Conservation (phyloP, 2,329 filamentous ascomycete species). For the Emergomyces africanus region DNA sequence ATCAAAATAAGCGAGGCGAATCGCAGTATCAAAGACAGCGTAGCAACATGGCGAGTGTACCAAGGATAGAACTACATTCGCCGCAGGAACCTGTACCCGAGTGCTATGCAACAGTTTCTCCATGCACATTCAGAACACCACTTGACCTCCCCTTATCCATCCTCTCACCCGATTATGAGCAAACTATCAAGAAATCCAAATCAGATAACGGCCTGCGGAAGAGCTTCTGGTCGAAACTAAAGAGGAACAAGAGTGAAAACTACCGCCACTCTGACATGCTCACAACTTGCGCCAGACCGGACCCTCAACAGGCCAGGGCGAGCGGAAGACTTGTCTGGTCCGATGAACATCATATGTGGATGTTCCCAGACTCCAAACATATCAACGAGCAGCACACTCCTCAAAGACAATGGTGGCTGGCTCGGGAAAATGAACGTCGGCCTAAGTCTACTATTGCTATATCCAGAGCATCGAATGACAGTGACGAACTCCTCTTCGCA, state of each 20-base stretch:
- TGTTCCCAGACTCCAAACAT: constrained; percentile 3
- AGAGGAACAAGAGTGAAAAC: background rate
- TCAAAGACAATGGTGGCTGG: background rate
- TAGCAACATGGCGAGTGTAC: background rate
- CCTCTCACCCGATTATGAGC: background rate
- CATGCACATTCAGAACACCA: background rate
- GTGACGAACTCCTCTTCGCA: constrained; percentile 11
- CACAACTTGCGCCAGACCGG: background rate
- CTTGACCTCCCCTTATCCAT: background rate
- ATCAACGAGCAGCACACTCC: background rate
- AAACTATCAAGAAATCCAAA: constrained; percentile 1
- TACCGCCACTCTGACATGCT: background rate
- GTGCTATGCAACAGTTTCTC: background rate
- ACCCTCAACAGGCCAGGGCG: constrained; percentile 5
- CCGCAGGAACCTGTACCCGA: background rate
- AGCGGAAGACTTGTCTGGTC: constrained; percentile 10
- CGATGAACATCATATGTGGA: constrained; percentile 9
- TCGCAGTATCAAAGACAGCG: background rate
- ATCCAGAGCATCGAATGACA: background rate
- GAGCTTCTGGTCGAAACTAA: constrained; percentile 7
- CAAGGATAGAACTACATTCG: background rate
- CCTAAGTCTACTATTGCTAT: background rate
- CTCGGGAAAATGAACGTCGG: background rate
- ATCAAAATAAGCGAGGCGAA: background rate
- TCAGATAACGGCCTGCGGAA: constrained; percentile 5